These are phyloP conservation scores for Tuber calosporum DNA, from an alignment of 495 filamentous ascomycete genomes.

Conservation along the genomic window DNA sequence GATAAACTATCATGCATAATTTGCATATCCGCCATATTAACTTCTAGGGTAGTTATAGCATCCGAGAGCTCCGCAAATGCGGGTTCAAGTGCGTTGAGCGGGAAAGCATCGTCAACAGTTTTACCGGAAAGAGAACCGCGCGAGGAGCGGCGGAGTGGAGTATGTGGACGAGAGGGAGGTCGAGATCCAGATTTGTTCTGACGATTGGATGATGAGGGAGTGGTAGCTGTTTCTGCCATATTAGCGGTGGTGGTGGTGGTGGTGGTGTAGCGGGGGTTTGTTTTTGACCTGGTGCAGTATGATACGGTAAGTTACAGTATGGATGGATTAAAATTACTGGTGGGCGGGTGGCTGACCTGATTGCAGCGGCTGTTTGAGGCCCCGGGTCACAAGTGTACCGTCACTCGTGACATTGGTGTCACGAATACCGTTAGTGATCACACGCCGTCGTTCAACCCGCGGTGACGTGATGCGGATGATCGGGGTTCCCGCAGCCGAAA, in stretches of 20 bases:
- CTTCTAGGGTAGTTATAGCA: constrained; percentile 88
- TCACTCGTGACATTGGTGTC: neutral
- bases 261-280: constrained; percentile 13
- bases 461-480: neutral
- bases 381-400: neutral
- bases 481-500: neutral
- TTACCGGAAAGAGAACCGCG: constrained; percentile 74
- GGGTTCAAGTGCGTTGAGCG: constrained; percentile 75
- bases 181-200: constrained; percentile 24
- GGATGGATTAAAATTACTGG: neutral
- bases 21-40: constrained; percentile 95
- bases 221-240: constrained; percentile 45
- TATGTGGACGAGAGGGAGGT: constrained; percentile 71
- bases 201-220: constrained; percentile 44
- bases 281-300: neutral
- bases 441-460: neutral
- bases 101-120: constrained; percentile 56
- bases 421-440: neutral
- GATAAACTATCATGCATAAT: constrained; percentile 93
- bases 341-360: no score
- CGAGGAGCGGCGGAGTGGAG: constrained; percentile 84
- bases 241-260: constrained; percentile 21
- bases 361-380: neutral
- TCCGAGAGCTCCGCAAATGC: constrained; percentile 90
- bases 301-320: neutral